Evolutionary conservation across 2,329 filamentous ascomycete species (phyloP).

Genomic region (Verticillium zaregamsianum): DNA sequence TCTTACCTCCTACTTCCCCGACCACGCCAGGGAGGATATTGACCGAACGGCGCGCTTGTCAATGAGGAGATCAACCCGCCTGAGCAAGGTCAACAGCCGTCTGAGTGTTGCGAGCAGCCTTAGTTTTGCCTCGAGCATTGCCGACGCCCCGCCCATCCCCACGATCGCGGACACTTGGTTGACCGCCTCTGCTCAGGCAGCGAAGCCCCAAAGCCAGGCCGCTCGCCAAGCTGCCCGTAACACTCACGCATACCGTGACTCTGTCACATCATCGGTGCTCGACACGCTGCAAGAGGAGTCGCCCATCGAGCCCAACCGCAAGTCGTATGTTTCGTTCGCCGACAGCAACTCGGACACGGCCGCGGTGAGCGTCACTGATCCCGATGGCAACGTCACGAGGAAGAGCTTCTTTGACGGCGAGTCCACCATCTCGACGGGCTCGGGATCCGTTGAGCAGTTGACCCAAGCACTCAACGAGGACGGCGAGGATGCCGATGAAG

Average conservation of each 20-base stretch:
- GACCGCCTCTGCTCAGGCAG: conserved; percentile 52
- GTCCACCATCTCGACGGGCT: conserved; percentile 54
- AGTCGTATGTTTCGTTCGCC: conserved; percentile 89
- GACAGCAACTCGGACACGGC: conserved; percentile 65
- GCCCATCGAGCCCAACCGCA: conserved; percentile 78
- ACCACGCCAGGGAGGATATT: conserved; percentile 89
- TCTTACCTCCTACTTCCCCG: conserved; percentile 93
- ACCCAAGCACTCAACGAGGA: conserved; percentile 84
- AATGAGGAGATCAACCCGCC: conserved; percentile 80
- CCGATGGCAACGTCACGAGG: conserved; percentile 64
- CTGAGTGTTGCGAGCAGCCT: conserved; percentile 91
- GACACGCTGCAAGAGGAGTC: conserved; percentile 91
- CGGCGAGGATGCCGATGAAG: conserved; percentile 86
- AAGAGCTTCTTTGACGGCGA: conserved; percentile 85
- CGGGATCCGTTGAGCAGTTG: conserved; percentile 76
- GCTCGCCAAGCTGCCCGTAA: conserved; percentile 36
- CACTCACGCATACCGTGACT: conserved; percentile 72
- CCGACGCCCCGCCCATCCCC: conserved; percentile 90
- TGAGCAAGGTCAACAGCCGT: conserved; percentile 89
- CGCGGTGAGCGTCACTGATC: conserved; percentile 70
- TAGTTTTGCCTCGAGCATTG: conserved; percentile 87
- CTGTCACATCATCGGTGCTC: conserved; percentile 81
- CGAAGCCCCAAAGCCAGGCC: conserved; percentile 36
- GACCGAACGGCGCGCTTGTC: conserved; percentile 93
- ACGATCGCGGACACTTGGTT: conserved; percentile 95